Conservation (phyloP, 768 basidiomycete species). For the Auricularia heimuer region DNA sequence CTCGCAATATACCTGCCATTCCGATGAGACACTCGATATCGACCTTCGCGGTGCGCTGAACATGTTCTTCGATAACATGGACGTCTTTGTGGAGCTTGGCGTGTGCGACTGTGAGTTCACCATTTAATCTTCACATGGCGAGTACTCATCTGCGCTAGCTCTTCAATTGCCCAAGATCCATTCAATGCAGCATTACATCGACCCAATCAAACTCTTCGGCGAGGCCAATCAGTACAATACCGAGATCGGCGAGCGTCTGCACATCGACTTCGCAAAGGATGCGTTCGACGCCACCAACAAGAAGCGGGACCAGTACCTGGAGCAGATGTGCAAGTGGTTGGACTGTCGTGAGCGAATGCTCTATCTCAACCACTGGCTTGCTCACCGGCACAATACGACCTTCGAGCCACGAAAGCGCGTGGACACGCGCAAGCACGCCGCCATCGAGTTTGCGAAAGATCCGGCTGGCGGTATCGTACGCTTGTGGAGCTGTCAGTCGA, state of each 20-base stretch:
- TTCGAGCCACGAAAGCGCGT: neutral
- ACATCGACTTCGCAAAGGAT: neutral
- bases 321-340: neutral
- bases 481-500: neutral
- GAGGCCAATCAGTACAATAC: neutral
- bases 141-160: constrained; percentile 3
- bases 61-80: constrained; percentile 8
- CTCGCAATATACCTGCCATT: constrained; percentile 13
- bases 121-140: too few species aligned
- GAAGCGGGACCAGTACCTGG: neutral
- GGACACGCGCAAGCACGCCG: neutral
- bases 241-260: neutral
- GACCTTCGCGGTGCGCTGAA: constrained; percentile 1
- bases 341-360: neutral
- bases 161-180: constrained; percentile 25
- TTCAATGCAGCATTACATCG: constrained; percentile 13
- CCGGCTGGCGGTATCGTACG: neutral
- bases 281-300: neutral
- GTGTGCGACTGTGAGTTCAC: neutral
- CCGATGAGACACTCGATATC: constrained; percentile 5
- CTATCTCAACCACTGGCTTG: neutral
- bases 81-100: constrained; percentile 5
- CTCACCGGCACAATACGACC: neutral
- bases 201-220: constrained; percentile 13
- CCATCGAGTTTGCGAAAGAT: neutral